These are phyloP conservation scores for Monilinia fructigena DNA, from an alignment of 2,329 filamentous ascomycete species.

Conservation along the genomic window DNA sequence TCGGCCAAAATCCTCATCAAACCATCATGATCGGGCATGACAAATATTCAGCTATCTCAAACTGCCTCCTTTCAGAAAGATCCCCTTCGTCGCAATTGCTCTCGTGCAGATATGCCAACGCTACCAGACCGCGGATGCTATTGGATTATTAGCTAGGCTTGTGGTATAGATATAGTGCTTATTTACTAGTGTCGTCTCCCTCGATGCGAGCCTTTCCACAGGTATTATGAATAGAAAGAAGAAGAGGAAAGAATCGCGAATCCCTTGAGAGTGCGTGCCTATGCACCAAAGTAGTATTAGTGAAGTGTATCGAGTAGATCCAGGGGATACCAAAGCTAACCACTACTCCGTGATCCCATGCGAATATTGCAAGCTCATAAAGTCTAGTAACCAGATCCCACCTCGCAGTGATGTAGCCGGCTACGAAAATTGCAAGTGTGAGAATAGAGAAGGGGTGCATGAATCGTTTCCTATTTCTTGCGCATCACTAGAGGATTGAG, in stretches of 20 bases:
- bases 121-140: conserved; percentile 79
- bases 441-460: conserved; percentile 99
- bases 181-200: conserved; percentile 76
- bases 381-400: conserved; percentile 97
- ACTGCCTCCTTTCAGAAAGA: conserved; percentile 68
- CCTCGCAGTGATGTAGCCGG: conserved; percentile 98
- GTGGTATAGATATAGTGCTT: conserved; percentile 29
- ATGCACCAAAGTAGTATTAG: conserved; percentile 27
- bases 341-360: conserved; percentile 97
- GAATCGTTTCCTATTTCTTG: conserved; percentile 39
- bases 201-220: conserved; percentile 75
- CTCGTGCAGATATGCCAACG: conserved; percentile 86
- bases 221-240: conserved; percentile 85
- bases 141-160: conserved; percentile 33
- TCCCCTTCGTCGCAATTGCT: conserved; percentile 89
- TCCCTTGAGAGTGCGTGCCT: conserved; percentile 84
- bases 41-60: conserved; percentile 38
- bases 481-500: conserved; percentile 32
- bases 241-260: conserved; percentile 79
- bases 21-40: conserved; percentile 75
- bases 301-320: neutral
- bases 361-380: conserved; percentile 95
- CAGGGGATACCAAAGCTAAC: conserved; percentile 48
- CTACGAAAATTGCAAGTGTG: conserved; percentile 97
- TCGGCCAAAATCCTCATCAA: conserved; percentile 98